Base-by-base conservation (phyloP, 2,329 filamentous ascomycete genomes). In the Aspergillus phoenicis region DNA sequence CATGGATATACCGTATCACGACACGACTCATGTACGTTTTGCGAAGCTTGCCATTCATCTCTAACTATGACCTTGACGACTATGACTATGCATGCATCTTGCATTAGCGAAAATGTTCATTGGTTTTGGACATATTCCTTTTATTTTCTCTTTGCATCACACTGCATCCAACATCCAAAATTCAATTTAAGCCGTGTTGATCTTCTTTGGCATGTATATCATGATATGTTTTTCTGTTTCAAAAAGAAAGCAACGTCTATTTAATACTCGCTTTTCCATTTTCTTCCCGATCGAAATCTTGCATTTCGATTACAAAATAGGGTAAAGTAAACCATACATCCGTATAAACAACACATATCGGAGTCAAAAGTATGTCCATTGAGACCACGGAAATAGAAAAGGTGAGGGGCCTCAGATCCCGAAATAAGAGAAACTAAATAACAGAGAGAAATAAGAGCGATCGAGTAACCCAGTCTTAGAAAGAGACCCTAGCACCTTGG, bases 21-120 rank as follows among this genome's bases (percentile, higher is more conserved):
- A 51, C 26, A 51, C 30, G 47, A 51, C 47, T 30, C 28, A 51
- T 51, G 47, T 51, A 51, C 28, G 41, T 45, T 24, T 13, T 36
- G 33, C 41, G 28, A 33, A 51, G 30, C 28, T 51, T 51, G 47
- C 47, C 26, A 51, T 30, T 20, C 20, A 20, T 20, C 5, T 49
- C 5, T 49, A 49, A 28, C 45, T 49, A 51, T 51, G 47, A 51
- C 47, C 30, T 51, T 51, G 47, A 51, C 30, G 47, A 51, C 47
- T 51, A 15, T 51, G 47, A 51, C 47, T 33, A 8, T 33, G 26
- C 47, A 51, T 51, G n/a, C 47, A 51, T 51, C 22, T 20, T 45
- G 41, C 41, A 45, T 51, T 51, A 51, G 47, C 47, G 47, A 28
- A 51, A 17, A 26, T 28, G 15, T 30, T 51, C n/a, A 17, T 17